Conservation (phyloP, 352 stramenopile genomes). For the Phytophthora hybrid region DNA sequence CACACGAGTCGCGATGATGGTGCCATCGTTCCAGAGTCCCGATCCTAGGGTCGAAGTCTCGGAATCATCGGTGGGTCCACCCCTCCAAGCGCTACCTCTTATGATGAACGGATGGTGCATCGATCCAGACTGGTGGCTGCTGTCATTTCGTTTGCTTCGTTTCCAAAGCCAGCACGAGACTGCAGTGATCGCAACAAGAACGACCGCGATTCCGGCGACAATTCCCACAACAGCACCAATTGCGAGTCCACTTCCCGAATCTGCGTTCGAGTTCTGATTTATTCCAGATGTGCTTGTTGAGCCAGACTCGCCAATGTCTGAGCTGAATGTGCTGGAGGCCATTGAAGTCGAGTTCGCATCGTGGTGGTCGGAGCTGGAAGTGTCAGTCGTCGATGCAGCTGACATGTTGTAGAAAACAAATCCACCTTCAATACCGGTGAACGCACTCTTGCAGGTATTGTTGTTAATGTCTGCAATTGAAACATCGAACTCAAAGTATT, state of each 20-base stretch:
- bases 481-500: slow-evolving; percentile 17
- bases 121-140: background rate
- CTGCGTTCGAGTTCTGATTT: background rate
- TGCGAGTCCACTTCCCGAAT: background rate
- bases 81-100: slow-evolving; percentile 9
- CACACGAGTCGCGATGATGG: slow-evolving; percentile 18
- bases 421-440: slow-evolving; percentile 5
- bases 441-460: background rate
- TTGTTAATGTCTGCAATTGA: slow-evolving; percentile 5
- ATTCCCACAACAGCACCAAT: background rate
- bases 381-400: background rate
- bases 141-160: background rate
- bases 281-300: background rate
- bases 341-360: background rate
- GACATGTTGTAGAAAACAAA: slow-evolving; percentile 15
- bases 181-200: slow-evolving; percentile 10
- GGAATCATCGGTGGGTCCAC: slow-evolving; percentile 7
- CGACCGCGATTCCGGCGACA: background rate
- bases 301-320: background rate
- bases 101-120: slow-evolving; percentile 8
- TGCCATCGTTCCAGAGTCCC: slow-evolving; percentile 15
- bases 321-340: background rate
- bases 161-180: slow-evolving; percentile 1
- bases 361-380: background rate
- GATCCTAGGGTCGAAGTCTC: slow-evolving; percentile 4